These are phyloP conservation scores for Petunia axillaris DNA, from an alignment of 257 asterid species.

Conservation along the genomic window DNA sequence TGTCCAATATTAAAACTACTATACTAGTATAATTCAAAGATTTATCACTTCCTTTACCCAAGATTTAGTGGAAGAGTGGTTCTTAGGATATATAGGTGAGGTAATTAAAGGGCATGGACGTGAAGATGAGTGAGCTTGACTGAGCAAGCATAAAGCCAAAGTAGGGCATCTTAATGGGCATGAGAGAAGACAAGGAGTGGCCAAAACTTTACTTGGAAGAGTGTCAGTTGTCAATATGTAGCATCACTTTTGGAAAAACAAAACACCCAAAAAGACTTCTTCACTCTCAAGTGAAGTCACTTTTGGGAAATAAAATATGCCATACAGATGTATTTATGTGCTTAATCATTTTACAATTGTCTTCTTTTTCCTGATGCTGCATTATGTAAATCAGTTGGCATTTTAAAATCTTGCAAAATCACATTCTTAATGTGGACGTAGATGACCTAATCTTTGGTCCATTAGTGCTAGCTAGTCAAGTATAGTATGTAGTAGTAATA, in stretches of 20 bases:
- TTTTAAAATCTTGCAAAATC: neutral
- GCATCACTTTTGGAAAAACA: slow-evolving; percentile 21
- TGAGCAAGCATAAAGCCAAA: slow-evolving; percentile 14
- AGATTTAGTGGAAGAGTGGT: too few species aligned
- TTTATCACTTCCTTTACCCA: neutral
- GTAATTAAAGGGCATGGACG: neutral
- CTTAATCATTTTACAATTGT: slow-evolving; percentile 20
- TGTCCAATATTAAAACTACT: neutral
- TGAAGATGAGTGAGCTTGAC: too few species aligned
- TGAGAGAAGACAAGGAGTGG: slow-evolving; percentile 26
- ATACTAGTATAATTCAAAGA: neutral
- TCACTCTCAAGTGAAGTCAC: slow-evolving; percentile 28
- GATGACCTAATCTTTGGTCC: slow-evolving; percentile 26
- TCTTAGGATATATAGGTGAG: too few species aligned
- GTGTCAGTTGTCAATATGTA: slow-evolving; percentile 24
- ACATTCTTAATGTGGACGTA: neutral
- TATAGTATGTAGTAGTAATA: slow-evolving; percentile 21
- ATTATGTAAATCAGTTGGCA: neutral
- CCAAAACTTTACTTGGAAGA: slow-evolving; percentile 23
- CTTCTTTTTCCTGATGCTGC: neutral
- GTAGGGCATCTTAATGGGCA: slow-evolving; percentile 17
- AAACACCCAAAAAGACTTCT: slow-evolving; percentile 24
- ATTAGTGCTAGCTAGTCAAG: slow-evolving; percentile 19
- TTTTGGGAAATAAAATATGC: slow-evolving; percentile 16
- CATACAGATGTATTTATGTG: slow-evolving; percentile 16